Conservation (phyloP, 2,329 filamentous ascomycete species). For the Didymellaceae sp. region DNA sequence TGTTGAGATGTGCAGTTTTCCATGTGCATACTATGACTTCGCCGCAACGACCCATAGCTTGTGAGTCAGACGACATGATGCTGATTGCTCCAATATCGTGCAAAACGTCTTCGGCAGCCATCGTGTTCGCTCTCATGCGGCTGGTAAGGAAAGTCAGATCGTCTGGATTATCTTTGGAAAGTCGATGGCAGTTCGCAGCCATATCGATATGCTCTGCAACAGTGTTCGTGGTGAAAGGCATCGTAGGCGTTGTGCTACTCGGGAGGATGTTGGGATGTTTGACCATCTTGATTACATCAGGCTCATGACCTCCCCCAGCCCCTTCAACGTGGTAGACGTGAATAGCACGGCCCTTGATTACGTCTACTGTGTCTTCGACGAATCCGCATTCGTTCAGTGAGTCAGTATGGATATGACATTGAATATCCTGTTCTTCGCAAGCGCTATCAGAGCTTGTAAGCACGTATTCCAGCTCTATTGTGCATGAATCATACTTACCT, state of each 20-base stretch:
- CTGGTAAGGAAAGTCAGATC: slow-evolving; percentile 95
- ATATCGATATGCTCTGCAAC: slow-evolving; percentile 97
- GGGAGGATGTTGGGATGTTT: slow-evolving; percentile 88
- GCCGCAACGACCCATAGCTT: slow-evolving; percentile 95
- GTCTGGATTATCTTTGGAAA: slow-evolving; percentile 91
- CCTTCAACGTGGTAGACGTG: slow-evolving; percentile 98
- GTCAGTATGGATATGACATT: slow-evolving; percentile 94
- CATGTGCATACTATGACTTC: slow-evolving; percentile 93
- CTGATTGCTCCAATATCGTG: slow-evolving; percentile 94
- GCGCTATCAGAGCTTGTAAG: too few species aligned
- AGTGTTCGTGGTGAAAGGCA: slow-evolving; percentile 89
- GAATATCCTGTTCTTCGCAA: slow-evolving; percentile 90
- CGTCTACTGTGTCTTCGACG: slow-evolving; percentile 84
- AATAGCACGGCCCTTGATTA: slow-evolving; percentile 85
- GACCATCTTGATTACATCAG: slow-evolving; percentile 93
- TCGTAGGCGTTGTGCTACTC: slow-evolving; percentile 88
- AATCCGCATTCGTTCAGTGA: slow-evolving; percentile 98
- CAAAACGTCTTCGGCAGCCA: slow-evolving; percentile 93
- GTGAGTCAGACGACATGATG: slow-evolving; percentile 96
- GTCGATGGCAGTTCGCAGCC: slow-evolving; percentile 97
- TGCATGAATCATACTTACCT: too few species aligned
- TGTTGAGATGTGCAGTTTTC: slow-evolving; percentile 98
- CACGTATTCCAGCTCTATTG: too few species aligned
- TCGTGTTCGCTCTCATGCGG: slow-evolving; percentile 93
- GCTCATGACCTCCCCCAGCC: slow-evolving; percentile 91